Evolutionary conservation across 208 protist species (phyloP).

Genomic region (Leishmania arabica): DNA sequence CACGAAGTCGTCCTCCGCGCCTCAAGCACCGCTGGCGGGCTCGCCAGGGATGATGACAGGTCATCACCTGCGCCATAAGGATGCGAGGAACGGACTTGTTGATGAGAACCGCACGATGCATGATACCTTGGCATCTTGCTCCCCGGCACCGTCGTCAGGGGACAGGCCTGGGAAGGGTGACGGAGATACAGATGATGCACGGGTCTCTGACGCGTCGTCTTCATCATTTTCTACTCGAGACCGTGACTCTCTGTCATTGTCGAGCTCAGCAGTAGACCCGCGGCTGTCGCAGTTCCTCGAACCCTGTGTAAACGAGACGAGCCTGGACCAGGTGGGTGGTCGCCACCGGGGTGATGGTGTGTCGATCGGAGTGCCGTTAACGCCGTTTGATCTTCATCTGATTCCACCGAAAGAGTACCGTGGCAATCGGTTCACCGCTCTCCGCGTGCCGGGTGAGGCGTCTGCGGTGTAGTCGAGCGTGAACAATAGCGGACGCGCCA

Average conservation of each 20-base stretch:
- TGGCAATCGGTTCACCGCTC: background rate
- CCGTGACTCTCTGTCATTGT: background rate
- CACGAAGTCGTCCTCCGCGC: background rate
- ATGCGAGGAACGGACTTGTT: background rate
- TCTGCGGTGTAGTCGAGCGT: too few relatives aligned
- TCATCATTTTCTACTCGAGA: background rate
- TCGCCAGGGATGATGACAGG: background rate
- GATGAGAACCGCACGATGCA: background rate
- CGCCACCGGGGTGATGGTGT: background rate
- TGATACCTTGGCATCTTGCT: background rate
- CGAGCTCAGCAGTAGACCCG: slow-evolving; percentile 8
- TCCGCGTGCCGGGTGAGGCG: background rate
- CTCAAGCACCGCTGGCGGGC: background rate
- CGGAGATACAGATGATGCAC: background rate
- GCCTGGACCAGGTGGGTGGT: background rate
- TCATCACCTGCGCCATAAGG: background rate
- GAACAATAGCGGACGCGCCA: background rate
- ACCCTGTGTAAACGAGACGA: background rate
- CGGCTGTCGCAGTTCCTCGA: slow-evolving; percentile 19
- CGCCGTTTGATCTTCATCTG: slow-evolving; percentile 8
- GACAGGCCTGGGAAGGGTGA: background rate
- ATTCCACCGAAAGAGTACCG: background rate
- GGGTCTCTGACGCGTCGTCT: background rate
- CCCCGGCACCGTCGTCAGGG: background rate
- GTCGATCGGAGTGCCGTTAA: background rate